Base-by-base conservation (phyloP, 805 yeast genomes). In the Nematodospora valgi region DNA sequence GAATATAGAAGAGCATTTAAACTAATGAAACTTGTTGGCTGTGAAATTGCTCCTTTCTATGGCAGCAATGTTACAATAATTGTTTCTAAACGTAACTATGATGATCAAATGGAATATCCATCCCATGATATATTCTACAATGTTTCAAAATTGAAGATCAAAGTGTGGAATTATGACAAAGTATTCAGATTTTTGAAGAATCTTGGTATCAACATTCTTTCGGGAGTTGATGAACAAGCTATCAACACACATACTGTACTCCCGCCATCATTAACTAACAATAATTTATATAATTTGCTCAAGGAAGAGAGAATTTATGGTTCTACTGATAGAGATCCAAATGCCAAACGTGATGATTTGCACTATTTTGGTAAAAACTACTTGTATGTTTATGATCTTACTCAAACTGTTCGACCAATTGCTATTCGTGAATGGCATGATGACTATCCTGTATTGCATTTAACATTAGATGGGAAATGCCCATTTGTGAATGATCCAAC, bases 131-230 rank as follows among this genome's bases (percentile, higher is more conserved):
- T 86, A 6, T 73, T 87, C 46, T 67, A 74, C 35, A 72, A 77
- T 43, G 94, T 89, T 4, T 56, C 62, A 21, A 68, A 65, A 32
- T 71, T 70, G 34, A 78, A 76, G 41, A 74, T 83, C 56, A 86
- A 89, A 56, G 83, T 89, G 16, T 91, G 97, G 96, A 77, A 82
- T 25, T 80, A 76, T 49, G 95, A 86, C 37, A 91, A 89, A 57
- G 87, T 89, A 2, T 74, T 79, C 49, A 64, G 96, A 34, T 89
- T 89, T 51, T 69, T 88, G 56, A 74, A 70, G 41, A 77, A 85
- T 55, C 62, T 85, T 48, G 76, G 67, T 34, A 69, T 52, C 36
- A 63, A 41, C 27, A 27, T 37, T 13, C 23, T 15, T 9, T 31
- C 39, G 3, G 42, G 42, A 7, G 23, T 32, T 48, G 68, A 51